Conservation (phyloP, 352 stramenopile genomes). For the Globisporangium emineosum region DNA sequence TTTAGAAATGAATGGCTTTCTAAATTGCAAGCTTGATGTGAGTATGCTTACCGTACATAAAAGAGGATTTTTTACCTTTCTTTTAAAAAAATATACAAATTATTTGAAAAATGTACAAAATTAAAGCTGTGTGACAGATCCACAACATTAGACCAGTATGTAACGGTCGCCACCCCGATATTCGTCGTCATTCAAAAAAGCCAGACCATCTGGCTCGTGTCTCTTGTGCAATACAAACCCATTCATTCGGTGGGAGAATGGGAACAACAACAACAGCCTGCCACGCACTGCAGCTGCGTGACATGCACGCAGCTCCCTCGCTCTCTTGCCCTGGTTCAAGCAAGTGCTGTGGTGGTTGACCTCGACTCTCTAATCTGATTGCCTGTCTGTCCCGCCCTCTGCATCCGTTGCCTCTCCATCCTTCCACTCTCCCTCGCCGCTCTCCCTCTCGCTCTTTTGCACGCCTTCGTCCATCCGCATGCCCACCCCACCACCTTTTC, state of each 20-base stretch:
- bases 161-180: neutral
- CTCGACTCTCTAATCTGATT: neutral
- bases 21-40: no score
- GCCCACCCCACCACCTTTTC: neutral
- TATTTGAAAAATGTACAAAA: no score
- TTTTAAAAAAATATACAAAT: no score
- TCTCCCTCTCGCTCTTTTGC: neutral
- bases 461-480: neutral
- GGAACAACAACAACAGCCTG: neutral
- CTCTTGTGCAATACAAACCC: neutral
- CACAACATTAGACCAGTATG: no score
- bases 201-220: neutral
- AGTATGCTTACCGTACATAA: no score
- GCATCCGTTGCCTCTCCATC: no score
- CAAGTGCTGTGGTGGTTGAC: neutral
- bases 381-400: neutral
- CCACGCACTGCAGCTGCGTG: neutral
- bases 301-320: no score
- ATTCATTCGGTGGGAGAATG: conserved; percentile 8
- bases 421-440: no score
- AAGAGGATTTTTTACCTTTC: no score
- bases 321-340: neutral
- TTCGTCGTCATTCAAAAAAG: neutral
- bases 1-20: no score
- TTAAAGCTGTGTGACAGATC: neutral